Conservation (phyloP, 2,329 filamentous ascomycete species). For the Ophiognomonia clavigignenti-juglandacearum region DNA sequence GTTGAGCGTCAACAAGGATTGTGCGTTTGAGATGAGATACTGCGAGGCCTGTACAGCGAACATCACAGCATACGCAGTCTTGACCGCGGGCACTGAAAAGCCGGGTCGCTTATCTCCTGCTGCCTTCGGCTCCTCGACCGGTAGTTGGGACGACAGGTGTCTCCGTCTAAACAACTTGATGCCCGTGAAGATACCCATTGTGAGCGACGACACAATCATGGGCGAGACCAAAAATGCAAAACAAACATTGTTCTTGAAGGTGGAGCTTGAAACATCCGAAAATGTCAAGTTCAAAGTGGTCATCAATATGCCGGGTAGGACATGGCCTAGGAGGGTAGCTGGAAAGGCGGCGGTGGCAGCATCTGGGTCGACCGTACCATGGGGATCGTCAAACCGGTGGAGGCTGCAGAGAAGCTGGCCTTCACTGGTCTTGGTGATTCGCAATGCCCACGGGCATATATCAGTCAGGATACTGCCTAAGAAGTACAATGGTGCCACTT, state of each 20-base stretch:
- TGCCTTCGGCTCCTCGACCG: neutral
- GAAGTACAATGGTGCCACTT: constrained; percentile 11
- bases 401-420: too few relatives aligned
- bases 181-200: neutral
- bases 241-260: neutral
- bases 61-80: neutral
- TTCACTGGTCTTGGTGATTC: too few relatives aligned
- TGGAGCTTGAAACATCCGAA: constrained; percentile 12
- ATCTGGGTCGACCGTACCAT: neutral
- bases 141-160: too few relatives aligned
- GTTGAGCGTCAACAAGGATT: neutral
- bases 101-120: neutral
- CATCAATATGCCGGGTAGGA: constrained; percentile 6
- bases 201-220: constrained; percentile 1
- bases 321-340: constrained; percentile 5
- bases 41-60: constrained; percentile 5
- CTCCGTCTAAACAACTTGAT: neutral
- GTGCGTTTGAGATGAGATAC: neutral
- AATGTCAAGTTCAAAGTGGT: constrained; percentile 5
- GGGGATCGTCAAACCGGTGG: too few relatives aligned
- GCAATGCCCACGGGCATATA: neutral
- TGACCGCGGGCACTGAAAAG: neutral
- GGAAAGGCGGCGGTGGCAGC: constrained; percentile 5
- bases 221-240: constrained; percentile 7
- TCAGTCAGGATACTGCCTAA: neutral